These are phyloP conservation scores for Sporothrix variecibatus DNA, from an alignment of 2,329 filamentous ascomycete species.

Conservation along the genomic window DNA sequence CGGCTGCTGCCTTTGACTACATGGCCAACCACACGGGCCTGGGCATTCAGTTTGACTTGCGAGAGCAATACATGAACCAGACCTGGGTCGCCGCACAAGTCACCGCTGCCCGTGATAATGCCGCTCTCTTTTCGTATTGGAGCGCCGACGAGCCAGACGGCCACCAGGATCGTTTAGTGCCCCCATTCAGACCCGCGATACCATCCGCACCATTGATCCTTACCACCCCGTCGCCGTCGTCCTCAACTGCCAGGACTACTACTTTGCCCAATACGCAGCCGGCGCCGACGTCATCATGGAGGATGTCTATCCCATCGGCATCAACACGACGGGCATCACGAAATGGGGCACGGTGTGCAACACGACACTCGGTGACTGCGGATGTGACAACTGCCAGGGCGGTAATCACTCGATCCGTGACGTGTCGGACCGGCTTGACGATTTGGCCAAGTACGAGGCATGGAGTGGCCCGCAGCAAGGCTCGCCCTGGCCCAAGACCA, in stretches of 20 bases:
- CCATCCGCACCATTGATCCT: constrained; percentile 54
- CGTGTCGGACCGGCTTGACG: constrained; percentile 45
- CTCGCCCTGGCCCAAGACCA: constrained; percentile 45
- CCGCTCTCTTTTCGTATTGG: constrained; percentile 49
- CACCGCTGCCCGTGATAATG: constrained; percentile 43
- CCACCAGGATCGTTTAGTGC: constrained; percentile 54
- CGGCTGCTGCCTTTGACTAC: constrained; percentile 42
- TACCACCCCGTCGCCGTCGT: constrained; percentile 63
- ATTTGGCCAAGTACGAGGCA: constrained; percentile 41
- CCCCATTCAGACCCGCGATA: constrained; percentile 45
- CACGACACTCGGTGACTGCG: constrained; percentile 61
- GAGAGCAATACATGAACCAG: constrained; percentile 48
- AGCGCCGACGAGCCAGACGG: constrained; percentile 57
- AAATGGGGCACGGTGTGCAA: constrained; percentile 61
- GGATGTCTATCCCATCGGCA: constrained; percentile 61
- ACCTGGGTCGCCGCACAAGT: constrained; percentile 45
- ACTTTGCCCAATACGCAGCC: constrained; percentile 55
- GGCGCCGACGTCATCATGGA: constrained; percentile 60
- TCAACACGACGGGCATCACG: constrained; percentile 55
- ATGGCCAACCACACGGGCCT: constrained; percentile 43
- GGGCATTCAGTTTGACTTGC: constrained; percentile 49
- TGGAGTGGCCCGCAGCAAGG: constrained; percentile 40
- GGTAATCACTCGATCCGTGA: constrained; percentile 52
- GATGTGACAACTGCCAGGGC: constrained; percentile 62
- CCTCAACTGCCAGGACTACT: constrained; percentile 64